A percentile compares a stretch with the other conserved stretches of the same genome.
Conservation (phyloP, 192 early-diverging fungal genomes). For the Geosiphon pyriformis region DNA sequence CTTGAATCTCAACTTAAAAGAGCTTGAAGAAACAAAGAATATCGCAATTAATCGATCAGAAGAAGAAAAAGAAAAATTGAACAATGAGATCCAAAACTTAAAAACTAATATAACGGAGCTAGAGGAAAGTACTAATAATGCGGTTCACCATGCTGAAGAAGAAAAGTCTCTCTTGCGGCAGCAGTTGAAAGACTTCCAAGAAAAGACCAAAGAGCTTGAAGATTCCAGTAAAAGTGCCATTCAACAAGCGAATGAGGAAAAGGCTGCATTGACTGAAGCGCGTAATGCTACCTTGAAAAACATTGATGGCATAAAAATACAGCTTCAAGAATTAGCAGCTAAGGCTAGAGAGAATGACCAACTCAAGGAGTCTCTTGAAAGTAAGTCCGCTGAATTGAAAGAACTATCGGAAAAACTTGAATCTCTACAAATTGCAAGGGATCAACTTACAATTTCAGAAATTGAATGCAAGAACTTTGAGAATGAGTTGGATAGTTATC, state of each 20-base stretch:
- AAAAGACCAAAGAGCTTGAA: not conserved
- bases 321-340: not conserved
- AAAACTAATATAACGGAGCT: not conserved
- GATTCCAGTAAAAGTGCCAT: not conserved
- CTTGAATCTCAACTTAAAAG: slow-evolving; percentile 3
- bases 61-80: slow-evolving; percentile 31
- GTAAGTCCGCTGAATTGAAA: slow-evolving; percentile 2
- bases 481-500: slow-evolving; percentile 23
- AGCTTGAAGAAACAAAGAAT: not conserved
- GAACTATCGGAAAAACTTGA: slow-evolving; percentile 7
- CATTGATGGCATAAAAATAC: not conserved
- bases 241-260: slow-evolving; percentile 24
- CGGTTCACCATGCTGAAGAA: slow-evolving; percentile 22
- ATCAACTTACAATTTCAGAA: not conserved
- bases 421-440: slow-evolving; percentile 20
- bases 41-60: slow-evolving; percentile 18
- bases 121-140: not conserved
- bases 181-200: slow-evolving; percentile 1
- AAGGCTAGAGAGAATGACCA: not conserved
- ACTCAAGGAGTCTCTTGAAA: not conserved
- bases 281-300: slow-evolving; percentile 7
- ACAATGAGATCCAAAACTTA: slow-evolving; percentile 10
- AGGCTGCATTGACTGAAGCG: slow-evolving; percentile 16
- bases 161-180: not conserved
- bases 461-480: not conserved